A percentile compares a stretch with the other conserved stretches of the same genome.
These are phyloP conservation scores for Puccinia coronata DNA, from an alignment of 1,284 basidiomycete genomes.

Conservation along the genomic window DNA sequence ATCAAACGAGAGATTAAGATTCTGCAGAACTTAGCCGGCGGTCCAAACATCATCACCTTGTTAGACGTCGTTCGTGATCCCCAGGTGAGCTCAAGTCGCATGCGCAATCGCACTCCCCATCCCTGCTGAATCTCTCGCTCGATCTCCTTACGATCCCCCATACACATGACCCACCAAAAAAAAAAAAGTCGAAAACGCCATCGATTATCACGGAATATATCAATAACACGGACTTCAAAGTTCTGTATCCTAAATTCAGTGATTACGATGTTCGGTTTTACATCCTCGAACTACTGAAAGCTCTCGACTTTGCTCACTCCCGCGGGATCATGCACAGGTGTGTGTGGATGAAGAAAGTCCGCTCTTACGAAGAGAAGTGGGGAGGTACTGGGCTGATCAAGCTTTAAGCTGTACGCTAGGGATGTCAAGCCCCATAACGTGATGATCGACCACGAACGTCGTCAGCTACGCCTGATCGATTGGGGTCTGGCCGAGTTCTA, in stretches of 20 bases:
- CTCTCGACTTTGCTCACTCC: conserved; percentile 56
- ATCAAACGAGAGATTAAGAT: conserved; percentile 99
- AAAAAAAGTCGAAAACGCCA: conserved; percentile 81
- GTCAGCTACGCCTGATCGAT: conserved; percentile 91
- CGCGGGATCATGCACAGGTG: conserved; percentile 28
- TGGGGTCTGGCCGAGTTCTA: conserved; percentile 99
- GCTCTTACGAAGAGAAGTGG: neutral
- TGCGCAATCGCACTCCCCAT: neutral
- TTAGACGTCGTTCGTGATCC: conserved; percentile 91
- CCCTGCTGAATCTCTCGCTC: neutral
- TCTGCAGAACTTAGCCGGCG: conserved; percentile 91
- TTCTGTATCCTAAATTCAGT: conserved; percentile 89
- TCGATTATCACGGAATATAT: conserved; percentile 98
- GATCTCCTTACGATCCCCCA: no score
- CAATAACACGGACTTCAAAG: conserved; percentile 97
- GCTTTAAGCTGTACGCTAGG: conserved; percentile 60
- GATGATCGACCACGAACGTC: conserved; percentile 98
- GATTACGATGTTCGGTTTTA: conserved; percentile 96
- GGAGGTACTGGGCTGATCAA: neutral
- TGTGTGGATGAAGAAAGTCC: conserved; percentile 72
- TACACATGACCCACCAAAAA: conserved; percentile 57
- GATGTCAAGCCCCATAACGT: conserved; percentile 99
- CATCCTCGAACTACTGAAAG: conserved; percentile 94
- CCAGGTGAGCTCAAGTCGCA: conserved; percentile 58
- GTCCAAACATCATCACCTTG: conserved; percentile 80